These are phyloP conservation scores for Mycena sanguinolenta DNA, from an alignment of 768 basidiomycete species.

Conservation along the genomic window DNA sequence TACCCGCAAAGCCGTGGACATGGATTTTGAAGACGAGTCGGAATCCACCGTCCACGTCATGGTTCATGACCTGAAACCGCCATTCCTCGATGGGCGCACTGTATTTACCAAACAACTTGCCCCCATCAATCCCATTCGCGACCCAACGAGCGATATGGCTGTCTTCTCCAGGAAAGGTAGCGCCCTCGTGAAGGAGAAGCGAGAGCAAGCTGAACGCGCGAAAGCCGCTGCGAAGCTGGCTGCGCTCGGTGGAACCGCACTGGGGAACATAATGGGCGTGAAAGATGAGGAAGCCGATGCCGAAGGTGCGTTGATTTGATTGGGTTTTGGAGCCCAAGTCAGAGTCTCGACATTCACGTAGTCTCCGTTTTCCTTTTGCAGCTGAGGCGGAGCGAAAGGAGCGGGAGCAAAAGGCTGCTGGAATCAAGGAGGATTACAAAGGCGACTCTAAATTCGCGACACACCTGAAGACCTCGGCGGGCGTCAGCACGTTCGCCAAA, in stretches of 20 bases:
- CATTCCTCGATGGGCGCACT: slow-evolving; percentile 96
- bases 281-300: slow-evolving; percentile 95
- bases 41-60: slow-evolving; percentile 98
- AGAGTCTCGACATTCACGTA: slow-evolving; percentile 87
- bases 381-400: slow-evolving; percentile 68
- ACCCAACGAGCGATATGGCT: slow-evolving; percentile 94
- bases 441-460: slow-evolving; percentile 98
- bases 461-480: slow-evolving; percentile 85
- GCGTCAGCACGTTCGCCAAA: slow-evolving; percentile 86
- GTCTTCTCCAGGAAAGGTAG: slow-evolving; percentile 98
- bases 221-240: slow-evolving; percentile 98
- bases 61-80: slow-evolving; percentile 96
- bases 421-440: slow-evolving; percentile 80
- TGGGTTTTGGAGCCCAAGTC: slow-evolving; percentile 44
- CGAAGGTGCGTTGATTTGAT: slow-evolving; percentile 73
- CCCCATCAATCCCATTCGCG: slow-evolving; percentile 96
- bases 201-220: slow-evolving; percentile 95
- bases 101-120: slow-evolving; percentile 98
- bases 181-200: slow-evolving; percentile 91
- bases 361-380: slow-evolving; percentile 58
- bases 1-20: slow-evolving; percentile 86
- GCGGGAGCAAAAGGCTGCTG: slow-evolving; percentile 63
- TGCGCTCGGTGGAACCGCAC: slow-evolving; percentile 87
- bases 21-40: slow-evolving; percentile 96
- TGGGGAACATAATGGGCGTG: slow-evolving; percentile 99